phyloP scores from a whole-genome alignment of 768 basidiomycete genomes.

The Sporobolomyces roseus region DNA sequence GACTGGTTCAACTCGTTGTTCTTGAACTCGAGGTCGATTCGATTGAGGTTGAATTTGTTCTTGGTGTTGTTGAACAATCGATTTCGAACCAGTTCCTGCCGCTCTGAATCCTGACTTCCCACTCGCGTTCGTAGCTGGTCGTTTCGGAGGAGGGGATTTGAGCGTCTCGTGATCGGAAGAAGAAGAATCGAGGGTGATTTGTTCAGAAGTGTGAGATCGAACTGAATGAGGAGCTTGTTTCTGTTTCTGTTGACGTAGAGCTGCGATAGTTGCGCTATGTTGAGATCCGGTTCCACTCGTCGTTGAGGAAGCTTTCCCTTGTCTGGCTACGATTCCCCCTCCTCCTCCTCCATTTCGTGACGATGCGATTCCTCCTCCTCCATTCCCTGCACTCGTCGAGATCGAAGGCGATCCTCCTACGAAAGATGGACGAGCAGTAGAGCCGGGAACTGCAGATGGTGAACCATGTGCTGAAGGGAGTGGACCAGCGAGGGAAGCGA shows the following conservation, averaged over 20 bases:
- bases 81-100: background rate
- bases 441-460: background rate
- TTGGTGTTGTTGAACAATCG: no score
- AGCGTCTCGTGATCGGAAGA: background rate
- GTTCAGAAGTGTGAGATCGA: constrained; percentile 7
- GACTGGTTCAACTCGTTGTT: background rate
- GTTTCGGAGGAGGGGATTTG: background rate
- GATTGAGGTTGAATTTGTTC: no score
- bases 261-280: constrained; percentile 26
- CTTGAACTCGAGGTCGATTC: no score
- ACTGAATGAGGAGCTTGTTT: background rate
- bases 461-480: constrained; percentile 1
- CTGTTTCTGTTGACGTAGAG: background rate
- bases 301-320: background rate
- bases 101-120: constrained; percentile 1
- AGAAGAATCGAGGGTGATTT: constrained; percentile 12
- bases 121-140: background rate
- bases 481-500: constrained; percentile 4
- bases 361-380: background rate
- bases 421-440: background rate
- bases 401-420: background rate
- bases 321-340: background rate
- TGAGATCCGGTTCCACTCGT: constrained; percentile 23
- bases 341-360: background rate
- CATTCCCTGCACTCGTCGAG: background rate